These are phyloP conservation scores for Saccharomyces mikatae DNA, from an alignment of 805 yeast genomes.

Conservation along the genomic window DNA sequence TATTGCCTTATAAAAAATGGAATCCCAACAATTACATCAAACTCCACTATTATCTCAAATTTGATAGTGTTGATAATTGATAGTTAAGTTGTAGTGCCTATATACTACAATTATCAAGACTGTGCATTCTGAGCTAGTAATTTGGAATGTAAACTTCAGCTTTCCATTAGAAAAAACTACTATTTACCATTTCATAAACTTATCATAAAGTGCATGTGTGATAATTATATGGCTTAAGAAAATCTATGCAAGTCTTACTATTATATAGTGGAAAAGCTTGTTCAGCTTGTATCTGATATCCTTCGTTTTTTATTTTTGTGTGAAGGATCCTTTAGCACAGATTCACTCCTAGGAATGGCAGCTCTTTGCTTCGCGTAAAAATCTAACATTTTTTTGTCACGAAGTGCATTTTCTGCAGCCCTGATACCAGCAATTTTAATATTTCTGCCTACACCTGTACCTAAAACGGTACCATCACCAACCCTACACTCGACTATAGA, in stretches of 20 bases:
- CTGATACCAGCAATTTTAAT: conserved; percentile 69
- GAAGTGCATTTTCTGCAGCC: conserved; percentile 78
- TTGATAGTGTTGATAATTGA: too few relatives aligned
- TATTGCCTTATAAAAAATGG: too few relatives aligned
- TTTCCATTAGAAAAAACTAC: too few relatives aligned
- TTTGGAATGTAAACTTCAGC: too few relatives aligned
- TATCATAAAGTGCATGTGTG: neutral
- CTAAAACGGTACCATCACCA: conserved; percentile 54
- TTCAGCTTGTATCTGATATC: neutral
- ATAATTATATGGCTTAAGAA: neutral
- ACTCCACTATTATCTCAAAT: too few relatives aligned
- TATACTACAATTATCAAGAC: too few relatives aligned
- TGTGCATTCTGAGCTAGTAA: too few relatives aligned
- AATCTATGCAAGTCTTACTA: neutral
- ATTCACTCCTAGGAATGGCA: conserved; percentile 38
- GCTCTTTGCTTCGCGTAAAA: conserved; percentile 54
- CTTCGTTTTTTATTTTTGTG: neutral
- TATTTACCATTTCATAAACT: neutral
- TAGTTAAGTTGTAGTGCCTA: too few relatives aligned
- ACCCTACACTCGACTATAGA: conserved; percentile 61
- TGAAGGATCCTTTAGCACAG: conserved; percentile 11
- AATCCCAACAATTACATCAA: too few relatives aligned
- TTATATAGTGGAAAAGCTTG: neutral
- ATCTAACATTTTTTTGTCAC: conserved; percentile 50
- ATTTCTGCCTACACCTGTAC: conserved; percentile 63